Base-by-base conservation (phyloP, 140 eudicot genomes). In the Senecio squalidus region DNA sequence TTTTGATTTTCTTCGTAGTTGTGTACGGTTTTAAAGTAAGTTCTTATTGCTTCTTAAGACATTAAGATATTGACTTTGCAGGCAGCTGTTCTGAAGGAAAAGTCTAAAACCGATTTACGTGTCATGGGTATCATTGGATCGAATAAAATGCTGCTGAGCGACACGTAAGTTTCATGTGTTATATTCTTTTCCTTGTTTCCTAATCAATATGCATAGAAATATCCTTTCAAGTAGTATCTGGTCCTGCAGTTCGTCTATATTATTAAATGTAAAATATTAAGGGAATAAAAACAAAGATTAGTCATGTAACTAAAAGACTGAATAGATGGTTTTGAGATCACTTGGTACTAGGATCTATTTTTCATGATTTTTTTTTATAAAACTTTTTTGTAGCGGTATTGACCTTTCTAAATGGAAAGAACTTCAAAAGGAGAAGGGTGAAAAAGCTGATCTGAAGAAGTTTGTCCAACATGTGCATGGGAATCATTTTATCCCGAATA, bases 111-210 rank as follows among this genome's bases (percentile, higher is more conserved):
- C 58, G 98, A 92, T 63, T 70, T 92, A 74, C 96, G 98, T 59
- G 98, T 87, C 30, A 78, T 92, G 98, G 98, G 98, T 31, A 82
- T 92, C 56, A 84, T 85, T 29, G 89, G 98, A 68, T 74, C 96
- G 28, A 68, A 62, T 64, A 72, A 67, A 66, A 92, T 92, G 98
- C 78, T 92, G 59, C 60, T 92, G 77, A 88, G 93, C 71, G 96
- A 92, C 49, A 71, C 43, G 98, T 92, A 82, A 74, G 98, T 66
- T 58, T 64, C 40, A 41, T 9, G 40, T 39, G 27, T 64, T 56
- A 13, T 55, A 17, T 49, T 16, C 28, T 15, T 20, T 9, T 30
- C 36, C 21, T 38, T 13, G 22, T 22, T 39, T 13, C 30, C 31
- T 63, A 9, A 36, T 44, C 34, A 17, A 13, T 67, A 57, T 59